Conservation (phyloP, 2,329 filamentous ascomycete species). For the Cordyceps fumosorosea region DNA sequence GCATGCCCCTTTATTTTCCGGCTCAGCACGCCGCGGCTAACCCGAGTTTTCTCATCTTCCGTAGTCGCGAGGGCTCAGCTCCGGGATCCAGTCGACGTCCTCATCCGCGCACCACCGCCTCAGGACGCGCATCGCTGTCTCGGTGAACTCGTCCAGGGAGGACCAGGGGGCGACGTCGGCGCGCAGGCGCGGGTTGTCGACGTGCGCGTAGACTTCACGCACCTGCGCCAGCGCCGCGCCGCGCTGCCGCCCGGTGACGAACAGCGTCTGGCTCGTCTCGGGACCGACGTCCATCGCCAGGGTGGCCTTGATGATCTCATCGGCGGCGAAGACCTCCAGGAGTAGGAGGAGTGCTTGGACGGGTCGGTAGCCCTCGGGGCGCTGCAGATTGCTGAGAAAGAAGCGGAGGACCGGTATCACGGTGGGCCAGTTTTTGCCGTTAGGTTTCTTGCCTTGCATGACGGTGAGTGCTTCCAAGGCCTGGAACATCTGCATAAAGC, state of each 20-base stretch:
- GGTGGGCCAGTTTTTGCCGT: constrained; percentile 35
- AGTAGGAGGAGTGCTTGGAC: constrained; percentile 37
- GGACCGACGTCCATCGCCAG: constrained; percentile 14
- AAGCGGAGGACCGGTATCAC: constrained; percentile 38
- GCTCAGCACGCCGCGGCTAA: background rate
- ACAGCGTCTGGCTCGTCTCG: constrained; percentile 18
- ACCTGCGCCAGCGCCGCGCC: constrained; percentile 22
- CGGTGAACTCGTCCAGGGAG: constrained; percentile 37
- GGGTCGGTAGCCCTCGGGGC: constrained; percentile 28
- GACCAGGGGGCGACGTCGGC: constrained; percentile 35
- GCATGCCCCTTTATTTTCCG: background rate
- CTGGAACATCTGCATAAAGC: constrained; percentile 49
- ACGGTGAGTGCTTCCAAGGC: constrained; percentile 36
- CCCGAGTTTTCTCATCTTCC: background rate
- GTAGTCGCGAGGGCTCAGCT: constrained; percentile 21
- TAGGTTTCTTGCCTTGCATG: constrained; percentile 34
- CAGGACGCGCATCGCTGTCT: constrained; percentile 33
- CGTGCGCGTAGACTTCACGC: constrained; percentile 26
- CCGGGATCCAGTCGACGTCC: constrained; percentile 39
- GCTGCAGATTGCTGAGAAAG: constrained; percentile 34
- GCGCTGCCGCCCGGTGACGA: constrained; percentile 23
- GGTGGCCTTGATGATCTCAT: constrained; percentile 38
- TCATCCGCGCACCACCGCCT: constrained; percentile 39
- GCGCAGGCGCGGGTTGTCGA: constrained; percentile 24
- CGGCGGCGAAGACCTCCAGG: constrained; percentile 37